Conservation (phyloP, 1,139 yeast genomes). For the Pichia kudriavzevii region DNA sequence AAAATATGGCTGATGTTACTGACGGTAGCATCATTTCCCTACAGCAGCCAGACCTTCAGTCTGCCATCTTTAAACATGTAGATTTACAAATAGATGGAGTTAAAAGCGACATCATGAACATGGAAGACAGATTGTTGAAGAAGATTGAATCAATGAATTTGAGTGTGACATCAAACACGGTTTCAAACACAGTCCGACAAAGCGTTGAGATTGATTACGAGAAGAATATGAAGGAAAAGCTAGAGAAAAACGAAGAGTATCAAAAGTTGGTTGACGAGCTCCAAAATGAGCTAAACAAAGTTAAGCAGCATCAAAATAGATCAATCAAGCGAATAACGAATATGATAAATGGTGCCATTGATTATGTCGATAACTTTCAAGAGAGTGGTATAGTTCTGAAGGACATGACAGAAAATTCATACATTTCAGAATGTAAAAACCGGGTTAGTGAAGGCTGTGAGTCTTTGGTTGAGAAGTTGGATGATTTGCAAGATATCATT, state of each 20-base stretch:
- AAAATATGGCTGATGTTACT: conserved; percentile 58
- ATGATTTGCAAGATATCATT: conserved; percentile 85
- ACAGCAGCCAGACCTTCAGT: conserved; percentile 25
- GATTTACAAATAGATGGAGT: conserved; percentile 26
- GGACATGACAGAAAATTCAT: conserved; percentile 48
- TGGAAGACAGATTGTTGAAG: conserved; percentile 26
- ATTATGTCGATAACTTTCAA: conserved; percentile 43
- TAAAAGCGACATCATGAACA: conserved; percentile 31
- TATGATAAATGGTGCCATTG: conserved; percentile 39
- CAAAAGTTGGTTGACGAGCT: conserved; percentile 41
- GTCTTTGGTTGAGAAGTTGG: conserved; percentile 65
- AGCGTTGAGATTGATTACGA: conserved; percentile 11
- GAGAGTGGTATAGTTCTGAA: conserved; percentile 37
- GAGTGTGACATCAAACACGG: conserved; percentile 1
- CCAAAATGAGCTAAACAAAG: conserved; percentile 29
- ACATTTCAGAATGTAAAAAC: conserved; percentile 71
- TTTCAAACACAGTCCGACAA: conserved; percentile 2
- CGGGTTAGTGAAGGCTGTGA: conserved; percentile 77
- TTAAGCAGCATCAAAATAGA: conserved; percentile 42
- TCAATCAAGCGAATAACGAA: conserved; percentile 38
- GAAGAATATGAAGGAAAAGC: conserved; percentile 11
- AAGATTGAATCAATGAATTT: conserved; percentile 28
- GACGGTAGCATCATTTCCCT: conserved; percentile 56
- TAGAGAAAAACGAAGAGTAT: conserved; percentile 19
- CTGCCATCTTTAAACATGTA: conserved; percentile 16